Percentiles rank a stretch among this genome's conserved stretches.
Evolutionary conservation across 2,329 filamentous ascomycete species (phyloP).

Genomic region (Conoideocrella luteorostrata): DNA sequence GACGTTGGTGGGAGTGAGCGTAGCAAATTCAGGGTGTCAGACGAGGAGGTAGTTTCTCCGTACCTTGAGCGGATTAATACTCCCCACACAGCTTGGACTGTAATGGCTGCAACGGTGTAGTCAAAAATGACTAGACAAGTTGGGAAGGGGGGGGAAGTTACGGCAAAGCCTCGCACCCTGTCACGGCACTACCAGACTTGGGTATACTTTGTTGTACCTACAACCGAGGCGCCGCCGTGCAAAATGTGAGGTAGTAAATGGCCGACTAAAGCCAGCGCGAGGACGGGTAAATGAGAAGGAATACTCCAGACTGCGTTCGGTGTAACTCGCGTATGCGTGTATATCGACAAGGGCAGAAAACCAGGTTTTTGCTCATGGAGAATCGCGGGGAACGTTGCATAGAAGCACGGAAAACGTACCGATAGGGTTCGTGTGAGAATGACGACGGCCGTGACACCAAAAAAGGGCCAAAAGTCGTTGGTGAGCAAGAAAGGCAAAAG

Average conservation of each 20-base stretch:
- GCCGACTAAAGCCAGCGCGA: not conserved
- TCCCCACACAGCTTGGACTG: constrained; percentile 1
- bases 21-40: constrained; percentile 1
- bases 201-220: not conserved
- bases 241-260: too few relatives aligned
- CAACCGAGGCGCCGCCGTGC: too few relatives aligned
- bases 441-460: not conserved
- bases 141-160: not conserved
- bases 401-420: constrained; percentile 3
- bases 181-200: constrained; percentile 4
- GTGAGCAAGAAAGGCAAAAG: not conserved
- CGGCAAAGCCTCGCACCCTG: not conserved
- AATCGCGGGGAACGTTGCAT: not conserved
- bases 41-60: not conserved
- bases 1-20: not conserved
- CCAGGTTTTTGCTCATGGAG: not conserved
- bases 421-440: not conserved
- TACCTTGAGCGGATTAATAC: not conserved
- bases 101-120: not conserved
- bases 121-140: not conserved
- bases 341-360: not conserved
- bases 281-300: not conserved
- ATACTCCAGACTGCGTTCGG: not conserved
- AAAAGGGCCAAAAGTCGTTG: not conserved
- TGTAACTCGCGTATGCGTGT: not conserved